Evolutionary conservation across 1,284 basidiomycete genomes (phyloP), one percentile per base, ranked within the genome.

Genomic region (Meripilus lineatus): DNA sequence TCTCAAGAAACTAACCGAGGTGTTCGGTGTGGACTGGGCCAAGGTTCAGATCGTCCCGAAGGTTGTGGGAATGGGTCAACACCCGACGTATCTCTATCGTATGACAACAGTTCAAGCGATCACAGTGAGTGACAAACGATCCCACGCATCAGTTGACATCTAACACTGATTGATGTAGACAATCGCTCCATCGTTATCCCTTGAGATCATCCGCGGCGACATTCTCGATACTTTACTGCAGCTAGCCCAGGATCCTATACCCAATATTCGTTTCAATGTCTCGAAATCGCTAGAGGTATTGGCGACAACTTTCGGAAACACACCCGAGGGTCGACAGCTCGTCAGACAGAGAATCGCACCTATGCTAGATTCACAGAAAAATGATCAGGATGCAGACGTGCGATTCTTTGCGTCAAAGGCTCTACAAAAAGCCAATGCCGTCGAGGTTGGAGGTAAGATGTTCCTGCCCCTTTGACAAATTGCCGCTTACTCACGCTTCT

Each of bases 21-120:
- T 98, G 5, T 99, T 99, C 60, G 96, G 96, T 35, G 93, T 98
- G 18, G 94, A 97, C 14, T 99, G 96, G 96, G 93, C 96, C 28
- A 86, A 85, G 62, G 75, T 80, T 47, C 86, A 93, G 30, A 98
- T 99, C 61, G 90, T 99, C 42, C 96, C 96, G 18, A 97, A 97
- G 69, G 93, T 99, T 30, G 84, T 99, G 61, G 89, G 88, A 48
- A 99, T 99, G 96, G 94, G 93, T 13, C 81, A 86, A 50, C 94
- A 98, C 69, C 91, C 92, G 18, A 99, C 97, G 66, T 99, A 99
- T 67, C 77, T 99, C 28, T 97, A 93, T 70, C 80, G 96, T 58
- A 97, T 99, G 93, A 99, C 96, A 6, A 99, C 96, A 21, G 93
- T 99, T 44, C 94, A 99, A 67, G 95, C 96, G 40, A 96, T 99